Evolutionary conservation across 768 basidiomycete species (phyloP), one percentile per base, ranked within the genome.

Genomic region (Russula foetens): DNA sequence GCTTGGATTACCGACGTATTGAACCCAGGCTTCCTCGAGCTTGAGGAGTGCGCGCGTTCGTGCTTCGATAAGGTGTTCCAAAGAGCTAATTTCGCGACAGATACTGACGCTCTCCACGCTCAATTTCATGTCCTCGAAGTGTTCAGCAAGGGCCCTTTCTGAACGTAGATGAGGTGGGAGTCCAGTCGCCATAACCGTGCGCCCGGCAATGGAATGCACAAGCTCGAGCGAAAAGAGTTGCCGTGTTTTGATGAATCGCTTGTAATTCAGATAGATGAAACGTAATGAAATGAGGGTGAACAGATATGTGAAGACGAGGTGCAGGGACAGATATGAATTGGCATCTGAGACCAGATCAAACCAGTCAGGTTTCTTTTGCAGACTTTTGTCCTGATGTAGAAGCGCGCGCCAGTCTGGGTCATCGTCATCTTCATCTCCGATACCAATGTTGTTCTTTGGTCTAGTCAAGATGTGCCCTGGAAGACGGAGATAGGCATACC

Each of bases 161-260:
- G 86, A 84, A 66, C 86, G 86, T 2, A 98, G 78, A 64, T 95
- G 88, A n/a, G 75, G 74, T 0, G 97, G 97, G 3, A 98, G 79
- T 52, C 83, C 81, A 19, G 89, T 87, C 43, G 97, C 83, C 74
- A 98, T 81, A 29, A 98, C 89, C 0, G 97, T 98, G 24, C 96
- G 85, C 1, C 94, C 92, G 0, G 95, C 87, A 46, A 98, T 90
- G 12, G 92, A 95, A 68, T 97, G 93, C 14, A 95, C 94, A 19
- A 97, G 83, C 70, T 98, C 94, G 38, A 99, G 78, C 0, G 92
- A 91, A 75, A 95, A 98, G 12, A 97, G 81, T 69, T 98, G 97
- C 1, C 97, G 85, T 0, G 92, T 85, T 24, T 87, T 87, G 59
- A 98, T 82, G 75, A 93, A 97, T 24, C 88, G 84, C 41, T 84